These are phyloP conservation scores for Pythium aphanidermatum DNA, from an alignment of 352 stramenopile species.

Conservation along the genomic window DNA sequence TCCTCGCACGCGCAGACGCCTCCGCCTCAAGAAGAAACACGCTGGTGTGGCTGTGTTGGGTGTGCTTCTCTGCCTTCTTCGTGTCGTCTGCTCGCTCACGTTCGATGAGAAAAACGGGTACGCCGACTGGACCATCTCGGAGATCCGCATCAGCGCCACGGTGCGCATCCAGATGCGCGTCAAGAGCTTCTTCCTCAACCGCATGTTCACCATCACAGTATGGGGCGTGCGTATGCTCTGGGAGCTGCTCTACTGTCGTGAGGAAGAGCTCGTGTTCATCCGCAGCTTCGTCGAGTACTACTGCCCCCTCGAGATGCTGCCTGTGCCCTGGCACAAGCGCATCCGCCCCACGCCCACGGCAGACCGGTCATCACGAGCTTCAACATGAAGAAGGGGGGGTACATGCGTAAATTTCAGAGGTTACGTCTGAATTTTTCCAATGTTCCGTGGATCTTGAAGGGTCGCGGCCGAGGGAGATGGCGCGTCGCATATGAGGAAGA, in stretches of 20 bases:
- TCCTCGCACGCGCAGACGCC: background rate
- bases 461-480: too few relatives aligned
- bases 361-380: too few relatives aligned
- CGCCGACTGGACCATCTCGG: constrained; percentile 1
- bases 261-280: constrained; percentile 13
- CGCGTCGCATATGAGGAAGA: too few relatives aligned
- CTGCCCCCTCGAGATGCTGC: constrained; percentile 13
- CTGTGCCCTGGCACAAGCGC: background rate
- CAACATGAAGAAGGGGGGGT: background rate
- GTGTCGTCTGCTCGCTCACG: background rate
- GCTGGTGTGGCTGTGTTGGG: background rate
- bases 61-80: background rate
- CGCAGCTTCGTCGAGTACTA: constrained; percentile 9
- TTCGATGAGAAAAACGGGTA: constrained; percentile 8
- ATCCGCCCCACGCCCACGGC: background rate
- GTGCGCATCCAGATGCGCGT: background rate
- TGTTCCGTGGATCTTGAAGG: constrained; percentile 16
- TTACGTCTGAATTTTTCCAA: constrained; percentile 3
- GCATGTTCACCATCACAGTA: constrained; percentile 6
- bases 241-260: constrained; percentile 3
- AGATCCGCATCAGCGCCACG: background rate
- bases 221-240: constrained; percentile 10
- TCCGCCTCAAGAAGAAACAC: constrained; percentile 2
- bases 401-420: background rate
- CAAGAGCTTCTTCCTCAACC: constrained; percentile 11